phyloP scores from a whole-genome alignment of 768 basidiomycete species.

The Suillus decipiens region DNA sequence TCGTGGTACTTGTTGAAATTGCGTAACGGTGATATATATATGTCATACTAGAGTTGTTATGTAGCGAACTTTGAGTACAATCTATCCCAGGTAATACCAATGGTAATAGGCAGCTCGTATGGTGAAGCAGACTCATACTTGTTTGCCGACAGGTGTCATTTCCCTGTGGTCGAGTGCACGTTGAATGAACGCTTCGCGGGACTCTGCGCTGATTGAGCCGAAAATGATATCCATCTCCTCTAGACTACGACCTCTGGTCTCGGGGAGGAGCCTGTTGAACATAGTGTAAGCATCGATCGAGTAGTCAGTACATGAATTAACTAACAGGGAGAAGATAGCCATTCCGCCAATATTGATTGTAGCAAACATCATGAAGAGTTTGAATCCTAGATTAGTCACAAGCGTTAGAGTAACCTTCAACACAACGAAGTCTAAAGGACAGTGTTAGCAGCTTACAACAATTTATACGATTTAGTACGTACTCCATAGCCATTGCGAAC shows the following conservation, averaged over 20 bases:
- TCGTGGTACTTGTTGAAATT: too few species aligned
- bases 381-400: conserved; percentile 62
- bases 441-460: neutral
- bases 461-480: conserved; percentile 24
- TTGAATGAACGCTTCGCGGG: conserved; percentile 54
- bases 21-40: too few species aligned
- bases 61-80: too few species aligned
- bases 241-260: conserved; percentile 58
- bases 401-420: conserved; percentile 71
- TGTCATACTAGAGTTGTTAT: too few species aligned
- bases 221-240: conserved; percentile 61
- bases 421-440: conserved; percentile 61
- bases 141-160: neutral
- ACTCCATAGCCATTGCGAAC: conserved; percentile 86
- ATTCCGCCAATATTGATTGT: conserved; percentile 73
- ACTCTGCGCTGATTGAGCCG: conserved; percentile 56
- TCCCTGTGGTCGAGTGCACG: conserved; percentile 24
- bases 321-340: conserved; percentile 66
- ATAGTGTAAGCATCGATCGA: conserved; percentile 1
- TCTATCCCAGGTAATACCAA: conserved; percentile 2
- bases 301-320: conserved; percentile 2
- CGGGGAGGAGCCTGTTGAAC: conserved; percentile 51
- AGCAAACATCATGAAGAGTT: conserved; percentile 78
- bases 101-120: neutral
- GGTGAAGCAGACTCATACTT: conserved; percentile 12